Base-by-base conservation (phyloP, 768 basidiomycete genomes). In the Amanita rubescens region DNA sequence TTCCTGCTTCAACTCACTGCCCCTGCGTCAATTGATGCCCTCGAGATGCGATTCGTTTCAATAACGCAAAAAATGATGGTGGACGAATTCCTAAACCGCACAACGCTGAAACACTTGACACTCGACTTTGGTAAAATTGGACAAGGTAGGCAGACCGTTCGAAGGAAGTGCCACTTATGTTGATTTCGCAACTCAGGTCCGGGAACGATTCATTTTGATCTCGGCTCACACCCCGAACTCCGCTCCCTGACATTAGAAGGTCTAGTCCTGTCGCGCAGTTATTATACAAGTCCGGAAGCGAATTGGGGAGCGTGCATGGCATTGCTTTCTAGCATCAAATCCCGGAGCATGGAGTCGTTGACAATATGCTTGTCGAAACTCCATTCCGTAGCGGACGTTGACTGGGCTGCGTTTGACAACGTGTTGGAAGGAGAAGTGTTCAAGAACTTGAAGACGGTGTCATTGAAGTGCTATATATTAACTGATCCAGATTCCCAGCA, bases 221-320 rank as follows among this genome's bases (percentile, higher is more conserved):
- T 53, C 24, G 34, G 43, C 22, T 53, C 52, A n/a, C 52, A 35
- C 24, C 17, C 33, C 3, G 15, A 53, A 11, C 52, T 53, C 14
- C 52, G 52, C 15, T 53, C 52, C 15, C 44, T 53, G 17, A 46
- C 52, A 15, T 14, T 46, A 9, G 25, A 46, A 37, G 52, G 35
- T 15, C 20, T 46, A 12, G n/a, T 33, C 33, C 43, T 35, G 20
- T 43, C 30, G 11, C 41, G 38, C 38, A 38, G 38, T 25, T 38
- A 33, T 19, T 39, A 20, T 19, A 25, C 19, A 7, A 38, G 22
- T 25, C 38, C 42, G 0, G 25, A 53, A 20, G 14, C n/a, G 3
- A 37, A 32, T 11, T 45, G 43, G 43, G 24, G 32, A 5, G 52
- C 43, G 12, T 46, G 30, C 35, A 35, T 53, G 32, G 27, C 43